Evolutionary conservation across 306 rosid species (phyloP).

Genomic region (Elaeagnus macrophylla): DNA sequence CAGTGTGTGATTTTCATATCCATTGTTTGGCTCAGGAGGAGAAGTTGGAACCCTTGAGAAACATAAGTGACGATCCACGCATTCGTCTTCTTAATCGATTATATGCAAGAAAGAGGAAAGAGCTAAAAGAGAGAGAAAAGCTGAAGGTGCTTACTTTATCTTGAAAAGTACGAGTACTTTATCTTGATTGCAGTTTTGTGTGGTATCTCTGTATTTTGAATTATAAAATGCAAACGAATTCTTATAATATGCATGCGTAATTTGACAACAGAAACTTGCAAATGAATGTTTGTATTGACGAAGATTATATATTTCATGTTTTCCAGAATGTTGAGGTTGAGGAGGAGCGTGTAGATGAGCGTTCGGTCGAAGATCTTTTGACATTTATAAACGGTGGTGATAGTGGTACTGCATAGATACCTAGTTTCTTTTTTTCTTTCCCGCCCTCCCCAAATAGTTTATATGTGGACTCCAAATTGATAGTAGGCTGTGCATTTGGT

Average conservation of each 20-base stretch:
- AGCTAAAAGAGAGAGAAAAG: constrained; percentile 61
- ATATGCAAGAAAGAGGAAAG: constrained; percentile 85
- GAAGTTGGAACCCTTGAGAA: constrained; percentile 73
- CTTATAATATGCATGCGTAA: constrained; percentile 1
- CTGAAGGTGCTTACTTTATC: constrained; percentile 48
- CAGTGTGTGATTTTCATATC: constrained; percentile 16
- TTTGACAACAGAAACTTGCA: not conserved
- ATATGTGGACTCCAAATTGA: no score
- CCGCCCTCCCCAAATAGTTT: constrained; percentile 10
- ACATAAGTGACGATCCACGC: constrained; percentile 86
- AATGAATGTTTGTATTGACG: constrained; percentile 13
- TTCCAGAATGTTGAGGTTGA: constrained; percentile 67
- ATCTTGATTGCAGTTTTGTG: constrained; percentile 25
- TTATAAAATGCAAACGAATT: constrained; percentile 15
- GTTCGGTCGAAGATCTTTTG: constrained; percentile 84
- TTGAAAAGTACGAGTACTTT: constrained; percentile 28
- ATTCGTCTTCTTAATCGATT: constrained; percentile 79
- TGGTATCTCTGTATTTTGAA: constrained; percentile 19
- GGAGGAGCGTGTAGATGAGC: constrained; percentile 71
- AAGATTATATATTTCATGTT: constrained; percentile 8
- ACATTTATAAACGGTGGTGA: constrained; percentile 75
- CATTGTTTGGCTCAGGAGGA: constrained; percentile 62
- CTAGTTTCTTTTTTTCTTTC: constrained; percentile 1
- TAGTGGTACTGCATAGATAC: constrained; percentile 36
- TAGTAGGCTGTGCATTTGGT: no score